Percentiles rank a stretch among this genome's conserved stretches.
phyloP scores from a whole-genome alignment of 208 protist species.

The Trypanosoma cruzi region DNA sequence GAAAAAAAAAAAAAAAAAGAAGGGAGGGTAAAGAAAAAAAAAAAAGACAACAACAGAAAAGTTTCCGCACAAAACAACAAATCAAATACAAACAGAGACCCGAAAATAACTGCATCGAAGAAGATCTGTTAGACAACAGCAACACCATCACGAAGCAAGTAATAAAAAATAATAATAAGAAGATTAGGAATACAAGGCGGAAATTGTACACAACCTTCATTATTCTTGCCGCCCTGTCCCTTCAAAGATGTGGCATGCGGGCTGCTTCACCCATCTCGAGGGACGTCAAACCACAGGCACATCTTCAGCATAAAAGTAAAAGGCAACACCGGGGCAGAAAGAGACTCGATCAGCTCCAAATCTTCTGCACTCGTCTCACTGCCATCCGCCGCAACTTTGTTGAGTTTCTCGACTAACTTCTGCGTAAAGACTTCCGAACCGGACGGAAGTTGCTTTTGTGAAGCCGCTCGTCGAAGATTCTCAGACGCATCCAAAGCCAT shows the following conservation, averaged over 20 bases:
- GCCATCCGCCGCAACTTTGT: conserved; percentile 30
- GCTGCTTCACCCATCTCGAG: background rate
- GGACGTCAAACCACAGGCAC: conserved; percentile 80
- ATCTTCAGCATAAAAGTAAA: conserved; percentile 93
- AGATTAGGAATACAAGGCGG: no score
- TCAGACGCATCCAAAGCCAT: conserved; percentile 48
- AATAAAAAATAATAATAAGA: no score
- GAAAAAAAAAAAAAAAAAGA: no score
- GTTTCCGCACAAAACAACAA: no score
- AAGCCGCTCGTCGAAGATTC: conserved; percentile 10
- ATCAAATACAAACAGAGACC: no score
- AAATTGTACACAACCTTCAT: no score
- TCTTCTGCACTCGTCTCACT: conserved; percentile 33
- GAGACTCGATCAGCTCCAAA: conserved; percentile 27
- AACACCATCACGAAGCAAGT: no score
- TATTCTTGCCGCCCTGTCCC: background rate
- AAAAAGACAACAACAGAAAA: no score
- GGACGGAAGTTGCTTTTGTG: background rate
- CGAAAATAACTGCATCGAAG: no score
- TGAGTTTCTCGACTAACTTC: conserved; percentile 49
- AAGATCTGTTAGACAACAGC: no score
- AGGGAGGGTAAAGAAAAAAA: no score
- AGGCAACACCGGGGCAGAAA: conserved; percentile 69
- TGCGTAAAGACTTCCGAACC: conserved; percentile 41
- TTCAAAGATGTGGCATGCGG: background rate